phyloP scores from a whole-genome alignment of 1,139 yeast genomes.

The Suhomyces kunorum region DNA sequence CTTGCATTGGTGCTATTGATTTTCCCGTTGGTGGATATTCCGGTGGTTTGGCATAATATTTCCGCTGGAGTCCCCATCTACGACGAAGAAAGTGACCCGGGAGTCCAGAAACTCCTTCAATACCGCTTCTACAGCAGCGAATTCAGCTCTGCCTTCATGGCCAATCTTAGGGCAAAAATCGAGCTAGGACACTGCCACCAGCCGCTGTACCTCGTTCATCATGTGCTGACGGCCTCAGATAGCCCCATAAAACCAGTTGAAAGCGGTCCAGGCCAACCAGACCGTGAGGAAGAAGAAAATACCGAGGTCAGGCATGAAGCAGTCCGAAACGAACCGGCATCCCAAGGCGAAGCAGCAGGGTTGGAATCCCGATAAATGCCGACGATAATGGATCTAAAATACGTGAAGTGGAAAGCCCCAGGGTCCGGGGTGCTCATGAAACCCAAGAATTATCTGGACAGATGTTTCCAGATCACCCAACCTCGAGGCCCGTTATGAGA shows the following conservation, averaged over 20 bases:
- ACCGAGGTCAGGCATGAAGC: too few species aligned
- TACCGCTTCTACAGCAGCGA: slow-evolving; percentile 11
- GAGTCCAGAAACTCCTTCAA: too few species aligned
- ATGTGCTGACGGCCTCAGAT: too few species aligned
- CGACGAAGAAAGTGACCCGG: too few species aligned
- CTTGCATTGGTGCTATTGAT: slow-evolving; percentile 25
- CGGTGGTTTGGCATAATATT: slow-evolving; percentile 14
- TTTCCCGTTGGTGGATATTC: slow-evolving; percentile 36
- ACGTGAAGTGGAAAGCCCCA: not conserved
- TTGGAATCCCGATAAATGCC: slow-evolving; percentile 2
- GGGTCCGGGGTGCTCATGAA: not conserved
- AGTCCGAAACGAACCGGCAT: not conserved
- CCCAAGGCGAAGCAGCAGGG: not conserved
- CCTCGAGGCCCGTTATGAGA: not conserved
- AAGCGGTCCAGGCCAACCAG: too few species aligned
- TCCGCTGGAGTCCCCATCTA: too few species aligned
- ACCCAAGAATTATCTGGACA: not conserved
- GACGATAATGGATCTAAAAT: slow-evolving; percentile 1
- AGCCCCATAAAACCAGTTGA: too few species aligned
- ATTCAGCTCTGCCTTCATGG: slow-evolving; percentile 24
- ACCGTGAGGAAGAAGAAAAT: too few species aligned
- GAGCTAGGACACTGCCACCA: slow-evolving; percentile 21
- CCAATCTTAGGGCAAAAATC: slow-evolving; percentile 24
- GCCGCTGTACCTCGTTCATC: slow-evolving; percentile 25
- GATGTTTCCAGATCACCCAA: not conserved